Evolutionary conservation across 2,329 filamentous ascomycete species (phyloP), one percentile per base, ranked within the genome.

Genomic region (Neopestalotiopsis clavispora): DNA sequence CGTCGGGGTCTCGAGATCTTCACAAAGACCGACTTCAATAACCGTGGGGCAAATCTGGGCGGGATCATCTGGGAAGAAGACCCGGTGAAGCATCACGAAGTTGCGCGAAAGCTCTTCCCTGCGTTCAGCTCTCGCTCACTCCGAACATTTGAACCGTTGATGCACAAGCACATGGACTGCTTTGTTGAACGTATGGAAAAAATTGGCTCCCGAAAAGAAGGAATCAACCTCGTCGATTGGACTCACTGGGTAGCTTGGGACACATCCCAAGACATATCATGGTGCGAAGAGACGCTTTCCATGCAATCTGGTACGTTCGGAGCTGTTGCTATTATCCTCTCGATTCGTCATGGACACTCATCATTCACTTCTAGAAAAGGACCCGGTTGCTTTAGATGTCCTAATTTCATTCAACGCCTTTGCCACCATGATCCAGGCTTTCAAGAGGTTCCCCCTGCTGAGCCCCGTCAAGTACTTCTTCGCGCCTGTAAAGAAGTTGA

Each of bases 11-110:
- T 69, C 3, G 72, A 74, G 68, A 45, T 65, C 3, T 74, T 75
- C 38, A 58, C 65, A 9, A 73, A 74, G 66, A 73, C 73, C 2
- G 60, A 73, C 42, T 71, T 73, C 59, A 68, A 73, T 34, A 69
- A 74, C 17, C 70, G 68, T 14, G 74, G 73, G 2, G 68, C 67
- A 10, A 66, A 71, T 30, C 62, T 71, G 5, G 68, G 68, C 3
- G 74, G 71, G 2, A 32, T 76, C 4, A 68, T 71, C 4, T 75
- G 72, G 71, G 75, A 76, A 32, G 59, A 71, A 34, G 72, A 76
- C n/a, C 74, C 74, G 2, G 62, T 66, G 1, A 61, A 60, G 7
- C 75, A 73, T 60, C 72, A 68, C 6, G 66, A 68, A 20, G 69
- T 75, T 1, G 68, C 73, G 3, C 65, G 71, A 40, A 70, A 73